Evolutionary conservation across 2,329 filamentous ascomycete species (phyloP).

Genomic region (Albifimbria verrucaria): DNA sequence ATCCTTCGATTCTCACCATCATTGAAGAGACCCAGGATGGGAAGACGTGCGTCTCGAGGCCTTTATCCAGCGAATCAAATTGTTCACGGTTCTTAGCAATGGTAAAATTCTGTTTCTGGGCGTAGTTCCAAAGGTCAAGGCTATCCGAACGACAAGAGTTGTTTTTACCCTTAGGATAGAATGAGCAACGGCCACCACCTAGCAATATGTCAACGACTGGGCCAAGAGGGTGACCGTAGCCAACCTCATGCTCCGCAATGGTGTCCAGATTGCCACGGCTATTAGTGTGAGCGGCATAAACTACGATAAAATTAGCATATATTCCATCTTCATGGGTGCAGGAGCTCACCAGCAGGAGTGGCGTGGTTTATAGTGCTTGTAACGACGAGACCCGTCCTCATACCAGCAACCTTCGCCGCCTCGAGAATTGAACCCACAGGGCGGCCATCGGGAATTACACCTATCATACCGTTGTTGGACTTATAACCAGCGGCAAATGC

Average conservation of each 20-base stretch:
- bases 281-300: constrained; percentile 27
- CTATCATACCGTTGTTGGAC: constrained; percentile 31
- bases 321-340: background rate
- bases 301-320: background rate
- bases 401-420: constrained; percentile 31
- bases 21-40: constrained; percentile 34
- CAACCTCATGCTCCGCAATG: constrained; percentile 33
- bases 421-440: constrained; percentile 34
- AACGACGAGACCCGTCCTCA: constrained; percentile 33
- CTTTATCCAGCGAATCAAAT: constrained; percentile 24
- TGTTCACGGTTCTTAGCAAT: constrained; percentile 28
- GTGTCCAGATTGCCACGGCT: constrained; percentile 26
- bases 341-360: constrained; percentile 14
- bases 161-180: constrained; percentile 29
- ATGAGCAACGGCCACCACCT: constrained; percentile 35
- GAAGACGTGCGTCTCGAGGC: constrained; percentile 20
- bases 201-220: constrained; percentile 31
- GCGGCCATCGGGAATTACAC: constrained; percentile 24
- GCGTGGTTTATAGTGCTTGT: constrained; percentile 33
- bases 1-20: constrained; percentile 15
- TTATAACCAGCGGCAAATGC: constrained; percentile 34
- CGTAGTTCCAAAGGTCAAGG: constrained; percentile 28
- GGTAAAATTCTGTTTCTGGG: constrained; percentile 27
- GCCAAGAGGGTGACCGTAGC: constrained; percentile 29
- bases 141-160: constrained; percentile 32